Base-by-base conservation (phyloP, 1,284 basidiomycete species). In the Coniferiporia weirii region DNA sequence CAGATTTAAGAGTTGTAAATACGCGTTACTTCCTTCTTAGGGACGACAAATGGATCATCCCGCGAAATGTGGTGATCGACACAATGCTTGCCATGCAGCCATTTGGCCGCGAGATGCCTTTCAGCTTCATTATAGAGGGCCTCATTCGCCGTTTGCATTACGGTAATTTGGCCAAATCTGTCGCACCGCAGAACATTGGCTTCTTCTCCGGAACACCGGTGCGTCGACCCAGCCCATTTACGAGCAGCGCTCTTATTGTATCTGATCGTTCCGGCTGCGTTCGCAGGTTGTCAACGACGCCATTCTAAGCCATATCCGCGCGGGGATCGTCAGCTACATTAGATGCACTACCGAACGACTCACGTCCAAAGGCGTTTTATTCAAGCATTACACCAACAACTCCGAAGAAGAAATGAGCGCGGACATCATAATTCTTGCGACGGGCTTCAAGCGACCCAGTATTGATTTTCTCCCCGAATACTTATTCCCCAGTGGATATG, bases 371-470 rank as follows among this genome's bases (percentile, higher is more conserved):
- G 82, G 82, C 4, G 74, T 84, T 59, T 68, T 73, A 17, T 71
- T 75, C 59, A 75, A 73, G 59, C 61, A 69, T 17, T 70, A 73
- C 56, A 67, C 66, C 36, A 67, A 69, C 45, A 65, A 71, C 4
- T 72, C 72, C 36, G 68, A 73, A 43, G 66, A 68, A 38, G 68
- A 76, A 63, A 71, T 79, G 57, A 67, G 75, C 1, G 83, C 79
- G 0, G 83, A 85, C 65, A 73, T 84, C 4, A 75, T 86, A 43
- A 78, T 87, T 8, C 69, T 87, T 19, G 84, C 85, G 2, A 84
- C 83, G 1, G 84, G 84, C 1, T 87, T 83, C 67, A 72, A 82
- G 65, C 75, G 78, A 48, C 84, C 84, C 0, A 69, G 71, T n/a
- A 66, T 84, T 43, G 75, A 78, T 50, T 86, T 87, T 67, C 66